Evolutionary conservation across 345 rosid species (phyloP).

Genomic region (Euphorbia lathyris): DNA sequence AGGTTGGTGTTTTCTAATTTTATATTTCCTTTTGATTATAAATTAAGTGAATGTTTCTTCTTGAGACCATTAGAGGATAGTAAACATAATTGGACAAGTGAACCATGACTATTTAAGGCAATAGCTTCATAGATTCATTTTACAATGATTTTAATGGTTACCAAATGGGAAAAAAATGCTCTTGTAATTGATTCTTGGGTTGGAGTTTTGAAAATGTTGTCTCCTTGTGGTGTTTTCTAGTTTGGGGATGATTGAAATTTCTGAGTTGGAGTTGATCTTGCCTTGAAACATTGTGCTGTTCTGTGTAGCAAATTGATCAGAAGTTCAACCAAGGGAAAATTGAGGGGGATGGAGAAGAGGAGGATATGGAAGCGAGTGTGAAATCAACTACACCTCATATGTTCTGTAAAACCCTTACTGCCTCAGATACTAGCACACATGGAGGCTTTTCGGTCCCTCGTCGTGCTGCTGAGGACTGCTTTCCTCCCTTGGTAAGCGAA

Average conservation of each 20-base stretch:
- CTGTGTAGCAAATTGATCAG: constrained; percentile 45
- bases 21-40: background rate
- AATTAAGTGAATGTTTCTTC: background rate
- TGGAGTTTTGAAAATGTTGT: background rate
- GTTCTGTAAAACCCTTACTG: constrained; percentile 99
- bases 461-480: constrained; percentile 99
- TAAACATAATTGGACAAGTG: constrained; percentile 3
- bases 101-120: background rate
- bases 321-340: constrained; percentile 48
- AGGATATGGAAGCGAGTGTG: constrained; percentile 51
- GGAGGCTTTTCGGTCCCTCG: constrained; percentile 99
- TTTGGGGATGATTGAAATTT: background rate
- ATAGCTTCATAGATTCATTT: background rate
- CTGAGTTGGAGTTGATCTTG: constrained; percentile 10
- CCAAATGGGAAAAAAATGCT: background rate
- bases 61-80: background rate
- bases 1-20: constrained; percentile 48
- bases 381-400: constrained; percentile 85
- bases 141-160: background rate
- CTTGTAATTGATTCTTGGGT: background rate
- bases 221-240: background rate
- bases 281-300: background rate
- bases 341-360: constrained; percentile 62
- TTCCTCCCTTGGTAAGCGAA: constrained; percentile 81
- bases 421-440: constrained; percentile 99